A percentile compares a stretch with the other conserved stretches of the same genome.
These are phyloP conservation scores for Voacanga thouarsii DNA, from an alignment of 257 asterid species.

Conservation along the genomic window DNA sequence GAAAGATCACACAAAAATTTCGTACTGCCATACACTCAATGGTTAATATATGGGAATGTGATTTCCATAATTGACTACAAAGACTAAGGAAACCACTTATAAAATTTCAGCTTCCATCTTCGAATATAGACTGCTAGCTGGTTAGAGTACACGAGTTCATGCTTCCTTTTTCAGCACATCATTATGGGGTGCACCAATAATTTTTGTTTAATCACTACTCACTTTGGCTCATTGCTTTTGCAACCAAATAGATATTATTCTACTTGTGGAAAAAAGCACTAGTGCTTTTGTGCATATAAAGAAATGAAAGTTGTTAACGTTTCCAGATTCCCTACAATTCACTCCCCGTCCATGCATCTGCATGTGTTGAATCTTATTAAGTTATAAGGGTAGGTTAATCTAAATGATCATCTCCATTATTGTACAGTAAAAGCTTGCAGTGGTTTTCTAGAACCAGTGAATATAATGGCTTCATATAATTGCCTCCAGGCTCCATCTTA, in stretches of 20 bases:
- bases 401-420: slow-evolving; percentile 4
- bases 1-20: not conserved
- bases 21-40: not conserved
- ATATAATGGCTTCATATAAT: not conserved
- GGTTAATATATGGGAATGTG: not conserved
- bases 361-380: slow-evolving; percentile 7
- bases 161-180: slow-evolving; percentile 7
- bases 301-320: not conserved
- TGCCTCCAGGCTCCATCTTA: not conserved
- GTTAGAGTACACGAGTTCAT: slow-evolving; percentile 9
- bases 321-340: slow-evolving; percentile 11
- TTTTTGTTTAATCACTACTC: not conserved
- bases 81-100: slow-evolving; percentile 3
- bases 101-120: slow-evolving; percentile 1
- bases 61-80: slow-evolving; percentile 19
- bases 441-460: not conserved
- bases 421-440: not conserved
- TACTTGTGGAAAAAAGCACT: slow-evolving; percentile 18
- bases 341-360: slow-evolving; percentile 14
- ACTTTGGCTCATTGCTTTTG: not conserved
- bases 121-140: slow-evolving; percentile 7
- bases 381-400: not conserved
- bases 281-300: slow-evolving; percentile 16
- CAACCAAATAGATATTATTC: slow-evolving; percentile 7
- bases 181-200: slow-evolving; percentile 3